Base-by-base conservation (phyloP, 495 filamentous ascomycete species). In the Lasiosphaeria hispida region DNA sequence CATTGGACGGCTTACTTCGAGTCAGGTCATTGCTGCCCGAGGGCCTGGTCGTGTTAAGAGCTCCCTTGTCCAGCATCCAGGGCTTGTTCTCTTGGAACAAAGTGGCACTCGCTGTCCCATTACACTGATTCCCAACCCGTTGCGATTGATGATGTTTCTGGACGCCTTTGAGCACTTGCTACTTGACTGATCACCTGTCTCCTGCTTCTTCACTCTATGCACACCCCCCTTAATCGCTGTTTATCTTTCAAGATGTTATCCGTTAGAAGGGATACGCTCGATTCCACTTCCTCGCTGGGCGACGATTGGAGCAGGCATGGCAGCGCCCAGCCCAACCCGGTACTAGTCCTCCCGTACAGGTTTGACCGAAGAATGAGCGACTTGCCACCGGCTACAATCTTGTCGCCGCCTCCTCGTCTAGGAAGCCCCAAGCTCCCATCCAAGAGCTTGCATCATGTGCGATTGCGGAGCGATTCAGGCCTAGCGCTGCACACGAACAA, bases 381-480 rank as follows among this genome's bases (percentile, higher is more conserved):
- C 55, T 10, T 49, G 10, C 47, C 43, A 17, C 33, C 59, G 19
- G 15, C 59, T n/a, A 69, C 62, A 3, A 40, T 48, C 2, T 10
- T 71, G 42, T 69, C 69, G 13, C 69, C 72, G 35, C 65, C 65
- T 3, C 64, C 67, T 4, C 42, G 23, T 30, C 48, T 44, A 15
- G 48, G 54, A 36, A 59, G 41, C 18, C 37, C 53, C n/a, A 59
- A 52, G 36, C 39, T 45, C 36, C 51, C 57, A 2, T 38, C 42
- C 9, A 55, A 65, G 13, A 59, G 51, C 10, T 44, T 63, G 1
- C 56, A 68, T 5, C 23, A 30, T n/a, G 15, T 67, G 19, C 68
- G 66, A 17, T 58, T 75, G 10, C 68, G 73, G 40, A 74, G 71
- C 44, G 71, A 73, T 42, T 74, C 73, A n/a, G 73, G 70, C n/a